A percentile compares a stretch with the other conserved stretches of the same genome.
phyloP scores from a whole-genome alignment of 768 basidiomycete genomes.

The Lactarius vividus region DNA sequence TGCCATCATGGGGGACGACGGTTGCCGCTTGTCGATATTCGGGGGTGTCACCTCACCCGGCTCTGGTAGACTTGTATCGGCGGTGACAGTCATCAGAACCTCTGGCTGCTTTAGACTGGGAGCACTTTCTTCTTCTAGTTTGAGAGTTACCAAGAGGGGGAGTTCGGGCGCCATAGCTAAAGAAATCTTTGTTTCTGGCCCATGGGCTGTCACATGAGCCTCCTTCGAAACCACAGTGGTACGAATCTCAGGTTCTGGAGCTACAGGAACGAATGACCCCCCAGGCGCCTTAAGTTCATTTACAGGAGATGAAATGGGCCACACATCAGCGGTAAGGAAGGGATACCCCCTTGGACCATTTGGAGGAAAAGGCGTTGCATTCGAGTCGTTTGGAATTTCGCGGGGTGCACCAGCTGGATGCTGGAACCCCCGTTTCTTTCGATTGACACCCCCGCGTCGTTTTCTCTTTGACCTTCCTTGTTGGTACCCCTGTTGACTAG shows the following conservation, averaged over 20 bases:
- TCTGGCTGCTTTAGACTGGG: not conserved
- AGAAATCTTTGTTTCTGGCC: not conserved
- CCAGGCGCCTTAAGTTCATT: not conserved
- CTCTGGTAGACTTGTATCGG: not conserved
- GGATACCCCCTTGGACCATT: constrained; percentile 8
- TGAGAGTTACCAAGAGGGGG: not conserved
- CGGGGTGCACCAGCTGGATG: not conserved
- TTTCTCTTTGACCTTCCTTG: constrained; percentile 13
- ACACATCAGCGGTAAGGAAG: not conserved
- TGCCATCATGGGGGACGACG: not conserved
- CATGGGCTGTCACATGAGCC: too few species aligned
- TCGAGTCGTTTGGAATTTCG: constrained; percentile 2
- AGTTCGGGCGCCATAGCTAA: not conserved
- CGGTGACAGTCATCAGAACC: not conserved
- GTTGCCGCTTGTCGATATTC: not conserved
- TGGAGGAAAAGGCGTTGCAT: not conserved
- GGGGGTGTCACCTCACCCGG: not conserved
- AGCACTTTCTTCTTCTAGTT: constrained; percentile 7
- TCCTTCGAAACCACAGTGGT: not conserved
- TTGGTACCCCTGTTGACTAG: constrained; percentile 13
- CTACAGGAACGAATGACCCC: not conserved
- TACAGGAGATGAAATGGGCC: not conserved
- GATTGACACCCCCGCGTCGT: constrained; percentile 22
- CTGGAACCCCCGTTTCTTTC: constrained; percentile 21
- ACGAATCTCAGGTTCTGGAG: not conserved